These are phyloP conservation scores for Russula griseocarnosa DNA, from an alignment of 768 basidiomycete species.

Conservation along the genomic window DNA sequence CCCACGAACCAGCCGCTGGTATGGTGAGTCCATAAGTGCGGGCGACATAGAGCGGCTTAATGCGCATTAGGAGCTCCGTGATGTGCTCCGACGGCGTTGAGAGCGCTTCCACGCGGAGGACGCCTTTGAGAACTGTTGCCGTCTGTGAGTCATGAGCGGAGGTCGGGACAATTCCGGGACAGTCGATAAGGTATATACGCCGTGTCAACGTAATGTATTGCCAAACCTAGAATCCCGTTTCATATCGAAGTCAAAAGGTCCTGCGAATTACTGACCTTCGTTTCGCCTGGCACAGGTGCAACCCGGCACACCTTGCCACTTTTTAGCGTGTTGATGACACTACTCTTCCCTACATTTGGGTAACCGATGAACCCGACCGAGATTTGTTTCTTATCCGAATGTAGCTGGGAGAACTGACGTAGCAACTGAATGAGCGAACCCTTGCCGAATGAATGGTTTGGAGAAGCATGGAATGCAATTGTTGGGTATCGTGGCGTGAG, in stretches of 20 bases:
- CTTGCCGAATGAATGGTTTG: constrained; percentile 98
- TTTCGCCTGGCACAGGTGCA: constrained; percentile 96
- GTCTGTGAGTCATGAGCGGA: constrained; percentile 89
- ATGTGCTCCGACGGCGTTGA: constrained; percentile 91
- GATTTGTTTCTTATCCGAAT: constrained; percentile 99
- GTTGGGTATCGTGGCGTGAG: constrained; percentile 93
- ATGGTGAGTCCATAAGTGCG: constrained; percentile 74
- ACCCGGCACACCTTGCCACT: constrained; percentile 96
- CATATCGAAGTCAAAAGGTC: background rate
- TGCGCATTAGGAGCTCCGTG: constrained; percentile 77
- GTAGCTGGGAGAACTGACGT: constrained; percentile 92
- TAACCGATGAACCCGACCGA: constrained; percentile 98
- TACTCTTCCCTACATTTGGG: constrained; percentile 96
- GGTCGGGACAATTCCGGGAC: constrained; percentile 95
- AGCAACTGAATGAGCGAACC: constrained; percentile 96
- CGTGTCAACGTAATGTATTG: constrained; percentile 98
- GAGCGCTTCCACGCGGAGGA: constrained; percentile 92
- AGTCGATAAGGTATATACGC: constrained; percentile 98
- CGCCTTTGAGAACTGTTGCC: constrained; percentile 91
- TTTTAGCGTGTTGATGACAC: constrained; percentile 98
- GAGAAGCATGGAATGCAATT: constrained; percentile 97
- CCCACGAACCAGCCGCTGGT: constrained; percentile 56
- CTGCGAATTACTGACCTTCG: constrained; percentile 49
- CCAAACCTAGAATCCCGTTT: constrained; percentile 59
- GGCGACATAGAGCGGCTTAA: constrained; percentile 90